Conservation (phyloP, 2,329 filamentous ascomycete genomes). For the Dactylellina haptotyla region DNA sequence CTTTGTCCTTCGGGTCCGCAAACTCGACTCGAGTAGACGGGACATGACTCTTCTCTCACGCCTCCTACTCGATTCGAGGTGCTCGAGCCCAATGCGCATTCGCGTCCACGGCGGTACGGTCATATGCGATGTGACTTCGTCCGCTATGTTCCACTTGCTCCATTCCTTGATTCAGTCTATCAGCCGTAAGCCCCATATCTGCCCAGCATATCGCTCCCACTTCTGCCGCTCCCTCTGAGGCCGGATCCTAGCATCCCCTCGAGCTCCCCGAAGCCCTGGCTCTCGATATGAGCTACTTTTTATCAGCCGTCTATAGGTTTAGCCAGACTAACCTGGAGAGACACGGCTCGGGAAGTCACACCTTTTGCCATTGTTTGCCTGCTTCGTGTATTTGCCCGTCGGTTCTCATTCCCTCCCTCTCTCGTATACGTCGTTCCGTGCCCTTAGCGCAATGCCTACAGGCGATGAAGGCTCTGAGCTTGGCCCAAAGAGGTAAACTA, state of each 20-base stretch:
- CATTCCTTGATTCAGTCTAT: slow-evolving; percentile 9
- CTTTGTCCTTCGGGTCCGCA: slow-evolving; percentile 14
- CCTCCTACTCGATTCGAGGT: slow-evolving; percentile 40
- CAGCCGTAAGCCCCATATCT: slow-evolving; percentile 26
- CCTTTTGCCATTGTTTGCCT: slow-evolving; percentile 24
- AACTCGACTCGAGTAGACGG: slow-evolving; percentile 35
- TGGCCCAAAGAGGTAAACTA: slow-evolving; percentile 35
- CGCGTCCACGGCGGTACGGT: slow-evolving; percentile 37
- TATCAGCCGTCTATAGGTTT: slow-evolving; percentile 48
- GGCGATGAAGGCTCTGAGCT: slow-evolving; percentile 7
- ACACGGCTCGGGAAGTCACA: slow-evolving; percentile 45
- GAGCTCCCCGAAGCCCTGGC: slow-evolving; percentile 22
- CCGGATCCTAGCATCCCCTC: slow-evolving; percentile 14
- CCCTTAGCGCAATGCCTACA: slow-evolving; percentile 40
- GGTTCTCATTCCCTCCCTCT: slow-evolving; percentile 23
- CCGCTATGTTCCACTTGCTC: not conserved
- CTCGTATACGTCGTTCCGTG: slow-evolving; percentile 28
- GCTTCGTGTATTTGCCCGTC: slow-evolving; percentile 8
- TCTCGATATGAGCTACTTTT: slow-evolving; percentile 17
- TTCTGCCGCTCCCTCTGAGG: slow-evolving; percentile 27
- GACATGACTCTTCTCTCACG: slow-evolving; percentile 4
- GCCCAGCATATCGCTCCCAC: slow-evolving; percentile 8
- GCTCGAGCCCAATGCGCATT: slow-evolving; percentile 43
- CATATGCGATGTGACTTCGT: slow-evolving; percentile 21
- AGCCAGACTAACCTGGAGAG: slow-evolving; percentile 23